Percentiles rank a stretch among this genome's conserved stretches.
Evolutionary conservation across 495 filamentous ascomycete genomes (phyloP).

Genomic region (Beverwykella pulmonaria): DNA sequence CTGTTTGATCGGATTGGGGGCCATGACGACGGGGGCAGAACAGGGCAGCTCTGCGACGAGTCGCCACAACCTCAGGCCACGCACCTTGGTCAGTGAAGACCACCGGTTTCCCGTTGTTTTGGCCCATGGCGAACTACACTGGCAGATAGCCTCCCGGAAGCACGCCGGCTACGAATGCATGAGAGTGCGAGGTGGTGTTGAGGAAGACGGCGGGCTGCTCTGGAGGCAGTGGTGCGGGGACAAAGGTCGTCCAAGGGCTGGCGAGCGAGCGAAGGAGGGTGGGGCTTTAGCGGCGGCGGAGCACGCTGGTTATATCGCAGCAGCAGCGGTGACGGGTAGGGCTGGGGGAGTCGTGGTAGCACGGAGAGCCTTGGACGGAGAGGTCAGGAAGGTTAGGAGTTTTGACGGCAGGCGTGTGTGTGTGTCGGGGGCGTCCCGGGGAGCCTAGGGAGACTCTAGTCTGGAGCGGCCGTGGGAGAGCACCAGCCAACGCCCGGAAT

Average conservation of each 20-base stretch:
- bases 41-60: neutral
- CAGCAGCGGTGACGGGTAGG: slow-evolving; percentile 14
- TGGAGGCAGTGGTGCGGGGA: slow-evolving; percentile 13
- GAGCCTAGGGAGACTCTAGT: neutral
- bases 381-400: slow-evolving; percentile 11
- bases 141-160: slow-evolving; percentile 17
- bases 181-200: slow-evolving; percentile 6
- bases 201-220: neutral
- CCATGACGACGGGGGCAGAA: neutral
- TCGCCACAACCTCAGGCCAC: slow-evolving; percentile 42
- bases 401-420: slow-evolving; percentile 6
- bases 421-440: slow-evolving; percentile 19
- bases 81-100: slow-evolving; percentile 89
- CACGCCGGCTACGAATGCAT: slow-evolving; percentile 25
- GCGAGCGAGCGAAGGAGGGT: slow-evolving; percentile 1
- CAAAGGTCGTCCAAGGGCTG: slow-evolving; percentile 6
- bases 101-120: slow-evolving; percentile 90
- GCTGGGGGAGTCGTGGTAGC: slow-evolving; percentile 24
- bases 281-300: neutral
- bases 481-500: slow-evolving; percentile 1
- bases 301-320: slow-evolving; percentile 7
- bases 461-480: slow-evolving; percentile 3
- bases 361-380: slow-evolving; percentile 30
- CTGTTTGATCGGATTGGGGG: neutral
- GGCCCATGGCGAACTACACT: slow-evolving; percentile 68